These are phyloP conservation scores for Sparassis latifolia DNA, from an alignment of 1,284 basidiomycete genomes.

Conservation along the genomic window DNA sequence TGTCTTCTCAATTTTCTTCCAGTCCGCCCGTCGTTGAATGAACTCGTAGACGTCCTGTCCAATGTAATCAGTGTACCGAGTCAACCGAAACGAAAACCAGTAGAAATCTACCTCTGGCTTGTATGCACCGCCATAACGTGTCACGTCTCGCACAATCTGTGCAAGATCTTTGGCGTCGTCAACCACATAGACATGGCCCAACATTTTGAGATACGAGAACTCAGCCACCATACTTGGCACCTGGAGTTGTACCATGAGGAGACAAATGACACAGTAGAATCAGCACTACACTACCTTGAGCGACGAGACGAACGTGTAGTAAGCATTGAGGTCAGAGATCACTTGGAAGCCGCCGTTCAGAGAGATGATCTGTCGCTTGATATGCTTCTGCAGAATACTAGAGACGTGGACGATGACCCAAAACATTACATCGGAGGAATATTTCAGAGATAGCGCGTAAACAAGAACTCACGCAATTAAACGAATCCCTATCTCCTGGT, in stretches of 20 bases:
- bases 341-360: slow-evolving; percentile 91
- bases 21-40: slow-evolving; percentile 87
- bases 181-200: slow-evolving; percentile 92
- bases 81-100: too few species aligned
- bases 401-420: neutral
- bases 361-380: slow-evolving; percentile 95
- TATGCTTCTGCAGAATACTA: slow-evolving; percentile 92
- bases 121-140: slow-evolving; percentile 88
- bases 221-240: slow-evolving; percentile 65
- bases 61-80: neutral
- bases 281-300: slow-evolving; percentile 48
- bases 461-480: slow-evolving; percentile 69
- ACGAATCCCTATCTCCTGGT: slow-evolving; percentile 93
- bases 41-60: slow-evolving; percentile 86
- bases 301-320: slow-evolving; percentile 82
- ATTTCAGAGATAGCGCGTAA: neutral
- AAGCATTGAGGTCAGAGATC: slow-evolving; percentile 93
- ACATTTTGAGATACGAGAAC: slow-evolving; percentile 93
- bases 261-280: neutral
- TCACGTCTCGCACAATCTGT: slow-evolving; percentile 91
- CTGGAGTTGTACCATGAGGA: neutral
- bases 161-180: slow-evolving; percentile 92
- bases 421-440: neutral
- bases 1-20: slow-evolving; percentile 94
- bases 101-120: slow-evolving; percentile 61